Evolutionary conservation across 2,329 filamentous ascomycete genomes (phyloP), one percentile per base, ranked within the genome.

Genomic region (Colletotrichum australisinense): DNA sequence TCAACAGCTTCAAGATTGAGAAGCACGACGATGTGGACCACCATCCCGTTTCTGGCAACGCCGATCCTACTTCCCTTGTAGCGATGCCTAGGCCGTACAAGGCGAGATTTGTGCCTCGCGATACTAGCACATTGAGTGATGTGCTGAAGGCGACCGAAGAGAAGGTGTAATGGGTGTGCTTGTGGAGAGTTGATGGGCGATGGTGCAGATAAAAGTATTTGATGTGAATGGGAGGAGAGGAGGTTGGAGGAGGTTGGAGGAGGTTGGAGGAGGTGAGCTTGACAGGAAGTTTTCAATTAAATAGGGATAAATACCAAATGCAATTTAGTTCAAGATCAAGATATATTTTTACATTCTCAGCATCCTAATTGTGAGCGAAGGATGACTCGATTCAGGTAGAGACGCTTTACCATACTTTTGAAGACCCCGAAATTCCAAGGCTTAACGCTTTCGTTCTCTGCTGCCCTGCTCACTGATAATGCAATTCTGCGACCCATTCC

Each of bases 31-130:
- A 87, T 7, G 85, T 90, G 0, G 89, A 92, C 65, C 87, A 86
- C 32, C 87, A 93, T 78, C 91, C 91, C 2, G 82, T 93, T 8
- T 82, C 81, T 12, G 91, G 91, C 0, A 91, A 88, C 75, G 83
- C 87, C 4, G 91, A 92, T 77, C 90, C 89, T 1, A 89, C 89
- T 4, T 91, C 90, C 74, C 79, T 93, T 72, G 91, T 92, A 2
- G 87, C 89, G 2, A 88, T 92, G 81, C 90, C 90, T 8, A 85
- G 84, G 66, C 84, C 86, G 53, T 93, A 90, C 78, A 87, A 86
- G 77, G 88, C 90, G 16, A 84, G 82, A 5, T 91, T 93, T 78
- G 86, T 90, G 53, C 91, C 91, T 19, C 83, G 88, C 5, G 35
- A 73, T 26, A 3, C 30, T 2, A 56, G 38, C 5, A 52, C 46